Evolutionary conservation across 352 stramenopile genomes (phyloP).

Genomic region (Phytophthora sp.): DNA sequence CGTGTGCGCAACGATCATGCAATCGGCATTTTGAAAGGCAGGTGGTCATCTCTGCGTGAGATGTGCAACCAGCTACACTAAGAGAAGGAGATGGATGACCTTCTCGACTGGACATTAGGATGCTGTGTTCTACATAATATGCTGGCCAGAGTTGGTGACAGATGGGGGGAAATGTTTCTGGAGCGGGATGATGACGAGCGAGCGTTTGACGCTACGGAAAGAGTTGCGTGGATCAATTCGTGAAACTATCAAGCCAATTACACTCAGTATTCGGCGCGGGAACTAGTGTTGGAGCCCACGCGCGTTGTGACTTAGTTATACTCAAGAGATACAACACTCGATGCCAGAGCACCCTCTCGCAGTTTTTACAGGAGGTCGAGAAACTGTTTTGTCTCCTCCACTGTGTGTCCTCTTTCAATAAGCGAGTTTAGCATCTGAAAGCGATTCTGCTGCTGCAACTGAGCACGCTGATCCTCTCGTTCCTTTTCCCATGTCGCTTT

Average conservation of each 20-base stretch:
- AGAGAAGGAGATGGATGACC: neutral
- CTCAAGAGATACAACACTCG: neutral
- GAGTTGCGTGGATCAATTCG: neutral
- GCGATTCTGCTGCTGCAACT: neutral
- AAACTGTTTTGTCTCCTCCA: neutral
- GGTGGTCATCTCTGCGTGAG: neutral
- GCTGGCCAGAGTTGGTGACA: neutral
- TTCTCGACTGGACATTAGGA: neutral
- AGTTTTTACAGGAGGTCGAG: neutral
- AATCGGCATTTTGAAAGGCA: neutral
- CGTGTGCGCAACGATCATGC: neutral
- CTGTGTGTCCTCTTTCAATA: neutral
- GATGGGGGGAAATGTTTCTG: neutral
- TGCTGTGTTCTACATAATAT: neutral
- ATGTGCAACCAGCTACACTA: neutral
- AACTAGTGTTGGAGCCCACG: too few species aligned
- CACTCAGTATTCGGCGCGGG: neutral
- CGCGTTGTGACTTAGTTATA: neutral
- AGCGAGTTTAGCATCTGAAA: neutral
- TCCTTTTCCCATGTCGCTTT: neutral
- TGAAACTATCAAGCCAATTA: neutral
- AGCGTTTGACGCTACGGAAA: neutral
- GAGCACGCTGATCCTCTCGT: neutral
- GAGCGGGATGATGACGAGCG: neutral
- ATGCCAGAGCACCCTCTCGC: neutral